Evolutionary conservation across 164 flowering plant species (phyloP), one percentile per base, ranked within the genome.

Genomic region (Chimonanthus praecox): DNA sequence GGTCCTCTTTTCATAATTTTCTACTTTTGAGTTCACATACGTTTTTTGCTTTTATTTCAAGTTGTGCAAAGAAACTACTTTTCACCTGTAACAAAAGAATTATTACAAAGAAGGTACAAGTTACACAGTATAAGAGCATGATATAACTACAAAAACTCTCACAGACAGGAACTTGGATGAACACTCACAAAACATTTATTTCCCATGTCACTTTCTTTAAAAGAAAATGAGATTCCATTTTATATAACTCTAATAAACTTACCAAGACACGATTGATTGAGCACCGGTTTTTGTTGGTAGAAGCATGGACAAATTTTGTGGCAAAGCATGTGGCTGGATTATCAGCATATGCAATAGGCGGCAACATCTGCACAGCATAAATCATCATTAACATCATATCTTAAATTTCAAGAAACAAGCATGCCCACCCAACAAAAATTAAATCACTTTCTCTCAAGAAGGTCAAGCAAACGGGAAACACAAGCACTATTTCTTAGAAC

Each of bases 251-350:
- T 5, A 21, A 54, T 58, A 63, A 60, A 84, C 97, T 83, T 75
- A 96, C 99, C 92, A 94, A 72, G 79, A 96, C 99, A 67, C 94
- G 84, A 80, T 96, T 93, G 51, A 96, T 96, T 54, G 99, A 89
- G 80, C 97, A 92, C 9, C 97, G 88, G 75, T 92, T 92, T 80
- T 96, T 96, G 82, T 96, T 96, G 44, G 92, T 78, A 79, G 99
- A 96, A 20, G 97, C 89, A 79, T 96, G 99, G 70, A 93, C 99
- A 88, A 94, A 96, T 77, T 96, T 96, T 73, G 99, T 87, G 13
- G 97, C 93, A 86, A 92, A 93, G 79, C 98, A 89, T 73, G 98
- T 92, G 13, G 97, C 90, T 71, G 99, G 95, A 78, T 96, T 96
- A 80, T 96, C 97, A 54, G 87, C 80, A 83, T 96, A 94, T 64